Conservation (phyloP, 139 green algal species). For the Mesotaenium endlicherianum region DNA sequence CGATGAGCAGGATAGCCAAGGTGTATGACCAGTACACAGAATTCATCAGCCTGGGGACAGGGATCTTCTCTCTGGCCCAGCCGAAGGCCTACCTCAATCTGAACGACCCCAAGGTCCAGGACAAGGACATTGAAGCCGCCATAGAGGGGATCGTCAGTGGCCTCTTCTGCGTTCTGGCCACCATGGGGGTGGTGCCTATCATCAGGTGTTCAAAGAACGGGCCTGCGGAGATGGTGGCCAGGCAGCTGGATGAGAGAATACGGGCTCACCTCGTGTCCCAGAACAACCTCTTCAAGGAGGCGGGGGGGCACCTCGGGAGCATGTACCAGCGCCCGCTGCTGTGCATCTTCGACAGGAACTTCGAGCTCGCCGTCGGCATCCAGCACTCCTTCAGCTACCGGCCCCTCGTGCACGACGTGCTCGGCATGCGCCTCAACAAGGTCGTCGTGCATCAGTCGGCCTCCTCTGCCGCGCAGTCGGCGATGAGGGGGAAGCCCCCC, state of each 20-base stretch:
- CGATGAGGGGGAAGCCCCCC: neutral
- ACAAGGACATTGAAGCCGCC: slow-evolving; percentile 81
- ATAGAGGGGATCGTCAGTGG: slow-evolving; percentile 82
- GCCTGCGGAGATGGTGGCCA: slow-evolving; percentile 88
- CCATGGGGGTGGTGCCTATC: slow-evolving; percentile 86
- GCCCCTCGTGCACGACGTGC: slow-evolving; percentile 93
- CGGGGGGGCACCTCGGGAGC: neutral
- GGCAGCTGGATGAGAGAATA: slow-evolving; percentile 71
- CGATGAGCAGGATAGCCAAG: slow-evolving; percentile 46
- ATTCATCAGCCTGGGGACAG: slow-evolving; percentile 84
- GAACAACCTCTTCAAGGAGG: slow-evolving; percentile 54
- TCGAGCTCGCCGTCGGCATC: slow-evolving; percentile 83
- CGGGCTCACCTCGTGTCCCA: slow-evolving; percentile 69
- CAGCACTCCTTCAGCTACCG: slow-evolving; percentile 96
- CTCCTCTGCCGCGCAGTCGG: neutral
- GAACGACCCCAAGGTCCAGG: slow-evolving; percentile 84
- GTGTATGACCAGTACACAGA: slow-evolving; percentile 89
- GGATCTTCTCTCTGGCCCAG: slow-evolving; percentile 85
- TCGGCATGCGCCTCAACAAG: slow-evolving; percentile 88
- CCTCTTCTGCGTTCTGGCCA: slow-evolving; percentile 85
- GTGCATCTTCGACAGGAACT: slow-evolving; percentile 95
- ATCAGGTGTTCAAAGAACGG: slow-evolving; percentile 88
- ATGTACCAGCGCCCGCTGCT: slow-evolving; percentile 83
- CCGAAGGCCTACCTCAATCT: slow-evolving; percentile 81
- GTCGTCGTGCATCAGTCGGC: slow-evolving; percentile 55